These are phyloP conservation scores for Neospermospora avenae DNA, from an alignment of 2,329 filamentous ascomycete species.

Conservation along the genomic window DNA sequence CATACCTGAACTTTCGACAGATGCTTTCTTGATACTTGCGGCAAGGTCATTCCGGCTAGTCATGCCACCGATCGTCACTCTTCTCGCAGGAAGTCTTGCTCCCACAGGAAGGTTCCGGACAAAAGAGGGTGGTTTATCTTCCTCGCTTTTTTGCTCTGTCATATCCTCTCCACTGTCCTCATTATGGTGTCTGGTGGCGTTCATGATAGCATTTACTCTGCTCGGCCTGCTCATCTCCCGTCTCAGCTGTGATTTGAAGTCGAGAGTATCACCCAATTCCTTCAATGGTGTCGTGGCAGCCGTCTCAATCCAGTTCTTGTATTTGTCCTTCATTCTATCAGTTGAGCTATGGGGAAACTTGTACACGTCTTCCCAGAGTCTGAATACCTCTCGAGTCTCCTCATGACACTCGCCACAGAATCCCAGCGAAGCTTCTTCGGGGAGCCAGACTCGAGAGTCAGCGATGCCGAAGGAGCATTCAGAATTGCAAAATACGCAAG, in stretches of 20 bases:
- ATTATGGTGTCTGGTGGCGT: not conserved
- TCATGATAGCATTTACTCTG: not conserved
- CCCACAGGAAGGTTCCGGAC: not conserved
- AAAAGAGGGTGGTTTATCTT: not conserved
- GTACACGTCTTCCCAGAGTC: not conserved
- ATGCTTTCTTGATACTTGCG: not conserved
- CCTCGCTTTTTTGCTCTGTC: not conserved
- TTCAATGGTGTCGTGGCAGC: conserved; percentile 1
- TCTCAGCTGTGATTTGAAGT: not conserved
- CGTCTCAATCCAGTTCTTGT: not conserved
- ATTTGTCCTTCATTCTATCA: not conserved
- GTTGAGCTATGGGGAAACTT: not conserved
- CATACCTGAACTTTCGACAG: not conserved
- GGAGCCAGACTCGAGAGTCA: conserved; percentile 17
- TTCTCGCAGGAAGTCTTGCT: not conserved
- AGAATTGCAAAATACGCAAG: conserved; percentile 23
- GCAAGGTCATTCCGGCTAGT: not conserved
- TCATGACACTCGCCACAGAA: conserved; percentile 19
- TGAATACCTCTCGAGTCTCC: not conserved
- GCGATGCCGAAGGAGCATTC: conserved; percentile 18
- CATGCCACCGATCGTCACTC: not conserved
- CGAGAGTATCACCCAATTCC: not conserved
- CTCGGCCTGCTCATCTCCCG: not conserved
- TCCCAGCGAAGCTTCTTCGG: conserved; percentile 10
- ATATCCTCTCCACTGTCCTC: not conserved